These are phyloP conservation scores for Wickerhamiella spandovensis DNA, from an alignment of 805 yeast genomes.

Conservation along the genomic window DNA sequence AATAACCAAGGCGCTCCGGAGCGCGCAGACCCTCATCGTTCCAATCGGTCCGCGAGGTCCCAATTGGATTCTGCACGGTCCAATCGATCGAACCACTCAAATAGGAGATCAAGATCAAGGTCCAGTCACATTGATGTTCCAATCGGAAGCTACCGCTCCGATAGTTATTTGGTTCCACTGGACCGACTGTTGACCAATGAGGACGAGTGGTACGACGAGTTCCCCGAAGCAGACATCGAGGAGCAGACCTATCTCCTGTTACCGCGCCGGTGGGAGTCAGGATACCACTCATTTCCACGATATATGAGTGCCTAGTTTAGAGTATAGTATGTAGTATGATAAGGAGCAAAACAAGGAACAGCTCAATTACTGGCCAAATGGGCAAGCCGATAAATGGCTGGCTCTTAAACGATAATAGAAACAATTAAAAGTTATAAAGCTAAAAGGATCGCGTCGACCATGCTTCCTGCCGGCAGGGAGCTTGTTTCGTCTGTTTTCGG, in stretches of 20 bases:
- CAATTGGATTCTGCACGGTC: background rate
- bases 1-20: too few species aligned
- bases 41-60: background rate
- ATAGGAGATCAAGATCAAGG: background rate
- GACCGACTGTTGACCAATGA: background rate
- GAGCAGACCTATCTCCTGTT: background rate
- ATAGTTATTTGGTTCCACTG: background rate
- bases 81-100: background rate
- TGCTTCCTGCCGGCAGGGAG: constrained; percentile 9
- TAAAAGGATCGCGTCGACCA: constrained; percentile 16
- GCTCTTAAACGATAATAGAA: too few species aligned
- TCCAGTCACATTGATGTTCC: background rate
- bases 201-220: background rate
- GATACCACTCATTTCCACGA: background rate
- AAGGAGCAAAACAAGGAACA: too few species aligned
- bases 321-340: background rate
- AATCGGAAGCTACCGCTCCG: background rate
- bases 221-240: background rate
- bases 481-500: constrained; percentile 13
- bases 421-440: too few species aligned
- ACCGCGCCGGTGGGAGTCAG: background rate
- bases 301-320: background rate
- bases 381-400: too few species aligned
- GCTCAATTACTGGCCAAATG: too few species aligned
- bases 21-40: too few species aligned